A percentile compares a stretch with the other conserved stretches of the same genome.
Conservation (phyloP, 2,329 filamentous ascomycete genomes). For the Nemania sp. region DNA sequence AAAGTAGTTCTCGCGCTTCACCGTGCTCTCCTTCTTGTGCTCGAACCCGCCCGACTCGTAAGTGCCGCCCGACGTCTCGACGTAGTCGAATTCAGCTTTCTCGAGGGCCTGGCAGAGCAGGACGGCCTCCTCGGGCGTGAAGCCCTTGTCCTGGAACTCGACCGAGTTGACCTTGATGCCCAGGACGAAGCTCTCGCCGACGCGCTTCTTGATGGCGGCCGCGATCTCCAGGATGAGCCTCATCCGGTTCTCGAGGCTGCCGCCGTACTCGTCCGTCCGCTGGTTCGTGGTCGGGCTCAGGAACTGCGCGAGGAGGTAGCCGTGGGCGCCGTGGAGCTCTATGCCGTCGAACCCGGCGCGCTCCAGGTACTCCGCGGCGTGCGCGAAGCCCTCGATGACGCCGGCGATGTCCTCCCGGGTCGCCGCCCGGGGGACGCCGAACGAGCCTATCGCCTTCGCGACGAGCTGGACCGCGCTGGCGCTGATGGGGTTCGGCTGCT, state of each 20-base stretch:
- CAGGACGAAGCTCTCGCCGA: constrained; percentile 48
- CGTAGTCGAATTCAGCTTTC: constrained; percentile 55
- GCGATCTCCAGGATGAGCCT: constrained; percentile 58
- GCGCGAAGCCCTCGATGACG: constrained; percentile 30
- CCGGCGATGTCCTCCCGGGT: constrained; percentile 28
- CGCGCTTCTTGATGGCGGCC: constrained; percentile 41
- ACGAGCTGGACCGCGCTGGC: constrained; percentile 47
- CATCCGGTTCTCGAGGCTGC: constrained; percentile 52
- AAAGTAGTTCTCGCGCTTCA: constrained; percentile 60
- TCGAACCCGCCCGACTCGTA: constrained; percentile 56
- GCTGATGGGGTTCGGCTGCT: constrained; percentile 46
- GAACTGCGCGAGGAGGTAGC: constrained; percentile 63
- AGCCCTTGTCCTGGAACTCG: constrained; percentile 56
- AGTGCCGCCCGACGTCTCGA: constrained; percentile 63
- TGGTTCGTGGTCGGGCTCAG: constrained; percentile 55
- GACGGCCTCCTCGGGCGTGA: constrained; percentile 54
- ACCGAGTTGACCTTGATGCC: constrained; percentile 62
- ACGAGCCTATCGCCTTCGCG: constrained; percentile 49
- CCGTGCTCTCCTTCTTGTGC: constrained; percentile 58
- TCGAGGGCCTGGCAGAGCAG: constrained; percentile 54
- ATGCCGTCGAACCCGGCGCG: constrained; percentile 44
- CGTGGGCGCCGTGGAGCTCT: constrained; percentile 57
- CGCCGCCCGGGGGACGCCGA: constrained; percentile 43
- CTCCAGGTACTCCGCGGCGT: constrained; percentile 33
- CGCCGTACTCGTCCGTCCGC: constrained; percentile 62